A percentile compares a stretch with the other conserved stretches of the same genome.
Evolutionary conservation across 345 rosid genomes (phyloP).

Genomic region (Raphanus raphanistrum): DNA sequence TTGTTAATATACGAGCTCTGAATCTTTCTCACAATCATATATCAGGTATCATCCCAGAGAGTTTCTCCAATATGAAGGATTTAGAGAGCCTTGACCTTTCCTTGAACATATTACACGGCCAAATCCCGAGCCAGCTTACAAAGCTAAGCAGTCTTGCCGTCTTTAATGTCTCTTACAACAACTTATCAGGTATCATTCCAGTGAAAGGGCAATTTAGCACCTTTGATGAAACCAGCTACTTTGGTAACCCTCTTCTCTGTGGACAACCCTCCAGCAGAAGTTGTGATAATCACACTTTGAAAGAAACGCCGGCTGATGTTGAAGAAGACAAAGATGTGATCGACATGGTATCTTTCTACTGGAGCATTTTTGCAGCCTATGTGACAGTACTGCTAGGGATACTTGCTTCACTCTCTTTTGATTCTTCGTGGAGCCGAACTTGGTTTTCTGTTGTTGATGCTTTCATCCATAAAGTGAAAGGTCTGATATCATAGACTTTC

Average conservation of each 20-base stretch:
- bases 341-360: neutral
- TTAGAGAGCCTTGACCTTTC: neutral
- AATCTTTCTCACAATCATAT: neutral
- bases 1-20: neutral
- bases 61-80: neutral
- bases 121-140: neutral
- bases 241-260: neutral
- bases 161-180: neutral
- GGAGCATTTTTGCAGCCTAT: neutral
- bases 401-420: neutral
- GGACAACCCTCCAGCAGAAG: neutral
- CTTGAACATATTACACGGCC: neutral
- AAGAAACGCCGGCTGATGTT: neutral
- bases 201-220: neutral
- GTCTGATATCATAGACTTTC: neutral
- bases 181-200: neutral
- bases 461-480: neutral
- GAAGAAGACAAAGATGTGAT: neutral
- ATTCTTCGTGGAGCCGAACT: neutral
- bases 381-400: neutral
- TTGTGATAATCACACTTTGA: neutral
- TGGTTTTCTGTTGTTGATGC: neutral
- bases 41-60: neutral
- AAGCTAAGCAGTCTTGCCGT: neutral
- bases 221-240: neutral